Base-by-base conservation (phyloP, 305 asterid species). In the Fraxinus velutina region DNA sequence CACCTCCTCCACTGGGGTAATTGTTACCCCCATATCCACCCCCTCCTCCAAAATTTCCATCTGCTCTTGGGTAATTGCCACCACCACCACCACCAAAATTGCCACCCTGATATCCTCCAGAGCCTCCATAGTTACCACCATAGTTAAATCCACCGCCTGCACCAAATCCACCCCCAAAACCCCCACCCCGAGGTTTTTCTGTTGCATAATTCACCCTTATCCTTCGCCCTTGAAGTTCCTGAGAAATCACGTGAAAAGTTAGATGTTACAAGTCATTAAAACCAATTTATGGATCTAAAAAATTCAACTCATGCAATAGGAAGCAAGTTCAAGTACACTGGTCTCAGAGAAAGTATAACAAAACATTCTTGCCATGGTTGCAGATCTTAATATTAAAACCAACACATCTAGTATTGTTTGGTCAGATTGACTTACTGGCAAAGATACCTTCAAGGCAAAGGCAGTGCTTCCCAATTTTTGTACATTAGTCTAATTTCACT, bases 141-240 rank as follows among this genome's bases (percentile, higher is more conserved):
- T 78, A 79, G 60, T 50, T 66, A 73, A 19, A 85, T 22, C 91
- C 91, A 33, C 87, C 86, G 0, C 90, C 89, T 15, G 83, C 80
- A 50, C 88, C 88, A 71, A 44, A 75, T 6, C 90, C 90, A 33
- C 86, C 86, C 2, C 89, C 91, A 81, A 80, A 87, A 33, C 91
- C 88, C 24, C 88, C 92, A 47, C 80, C 82, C 60, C 93, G 94
- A 76, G 93, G 85, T 86, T 24, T 92, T 37, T 93, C 99, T 21
- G 92, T 90, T 15, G 99, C 99, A 84, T 85, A 85, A 75, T 92
- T 95, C 88, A 92, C 99, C 88, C 92, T 91, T 78, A 95, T 71
- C 47, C 76, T 87, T 60, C 99, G 89, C 37, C 99, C 98, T 47
- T 93, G 96, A 47, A 95, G 91, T 60, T 92, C 99, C 99, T 95